These are phyloP conservation scores for Trichoderma sp. DNA, from an alignment of 2,329 filamentous ascomycete species.

Conservation along the genomic window DNA sequence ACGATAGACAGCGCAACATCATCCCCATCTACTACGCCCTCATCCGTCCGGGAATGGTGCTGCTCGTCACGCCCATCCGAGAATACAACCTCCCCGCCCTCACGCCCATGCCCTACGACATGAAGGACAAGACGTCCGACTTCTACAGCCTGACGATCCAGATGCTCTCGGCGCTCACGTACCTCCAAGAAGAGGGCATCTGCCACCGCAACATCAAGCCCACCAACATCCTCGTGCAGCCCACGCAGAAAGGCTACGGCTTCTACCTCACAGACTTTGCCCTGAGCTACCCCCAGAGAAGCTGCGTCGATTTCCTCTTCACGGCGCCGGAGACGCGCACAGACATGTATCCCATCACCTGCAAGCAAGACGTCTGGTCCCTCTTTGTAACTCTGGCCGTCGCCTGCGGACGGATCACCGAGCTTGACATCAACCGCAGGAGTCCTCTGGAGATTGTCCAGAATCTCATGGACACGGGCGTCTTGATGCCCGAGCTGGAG, in stretches of 20 bases:
- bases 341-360: background rate
- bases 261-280: slow-evolving; percentile 8
- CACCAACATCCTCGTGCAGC: slow-evolving; percentile 3
- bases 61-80: background rate
- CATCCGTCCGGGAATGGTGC: background rate
- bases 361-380: slow-evolving; percentile 10
- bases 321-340: background rate
- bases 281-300: background rate
- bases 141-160: slow-evolving; percentile 3
- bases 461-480: background rate
- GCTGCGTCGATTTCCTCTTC: background rate
- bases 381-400: slow-evolving; percentile 2
- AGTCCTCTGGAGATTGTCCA: too few relatives aligned
- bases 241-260: background rate
- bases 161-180: slow-evolving; percentile 10
- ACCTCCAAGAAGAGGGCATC: slow-evolving; percentile 1
- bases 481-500: background rate
- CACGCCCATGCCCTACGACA: background rate
- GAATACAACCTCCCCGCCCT: background rate
- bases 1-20: background rate
- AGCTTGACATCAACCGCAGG: background rate
- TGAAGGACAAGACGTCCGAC: background rate
- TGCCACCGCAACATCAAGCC: slow-evolving; percentile 7
- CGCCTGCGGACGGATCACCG: background rate
- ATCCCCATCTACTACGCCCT: background rate